Evolutionary conservation across 192 early-diverging fungal genomes (phyloP).

Genomic region (Backusella macrospora): DNA sequence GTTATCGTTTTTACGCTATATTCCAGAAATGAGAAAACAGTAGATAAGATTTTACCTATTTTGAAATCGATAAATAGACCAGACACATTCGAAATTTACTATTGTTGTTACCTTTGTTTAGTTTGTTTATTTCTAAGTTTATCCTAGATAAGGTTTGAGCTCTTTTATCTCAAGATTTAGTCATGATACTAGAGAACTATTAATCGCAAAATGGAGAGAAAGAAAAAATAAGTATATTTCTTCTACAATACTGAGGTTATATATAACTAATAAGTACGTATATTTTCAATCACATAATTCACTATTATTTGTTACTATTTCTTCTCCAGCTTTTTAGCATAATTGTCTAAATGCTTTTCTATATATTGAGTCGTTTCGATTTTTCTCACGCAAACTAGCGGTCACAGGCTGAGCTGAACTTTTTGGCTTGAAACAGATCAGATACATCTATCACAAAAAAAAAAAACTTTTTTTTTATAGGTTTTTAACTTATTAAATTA

Average conservation of each 20-base stretch:
- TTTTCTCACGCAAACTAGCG: conserved; percentile 7
- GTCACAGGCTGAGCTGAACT: neutral
- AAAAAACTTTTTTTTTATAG: neutral
- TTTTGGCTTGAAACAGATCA: conserved; percentile 2
- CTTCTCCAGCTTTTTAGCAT: no score
- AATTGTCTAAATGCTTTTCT: neutral
- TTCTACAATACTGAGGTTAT: no score
- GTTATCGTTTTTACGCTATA: neutral
- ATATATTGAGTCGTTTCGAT: neutral
- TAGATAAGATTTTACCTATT: neutral
- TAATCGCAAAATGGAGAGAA: no score
- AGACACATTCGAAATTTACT: neutral
- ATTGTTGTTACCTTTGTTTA: neutral
- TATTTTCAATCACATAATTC: no score
- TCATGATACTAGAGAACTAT: no score
- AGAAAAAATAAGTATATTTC: no score
- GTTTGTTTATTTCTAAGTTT: neutral
- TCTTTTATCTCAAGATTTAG: neutral
- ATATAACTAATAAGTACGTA: no score
- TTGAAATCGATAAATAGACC: neutral
- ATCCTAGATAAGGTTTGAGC: neutral
- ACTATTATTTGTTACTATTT: no score
- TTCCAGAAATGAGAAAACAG: neutral
- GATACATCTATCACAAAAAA: neutral
- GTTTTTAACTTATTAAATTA: neutral